Evolutionary conservation across 2,329 filamentous ascomycete species (phyloP), one percentile per base, ranked within the genome.

Genomic region (Xylariaceae sp.): DNA sequence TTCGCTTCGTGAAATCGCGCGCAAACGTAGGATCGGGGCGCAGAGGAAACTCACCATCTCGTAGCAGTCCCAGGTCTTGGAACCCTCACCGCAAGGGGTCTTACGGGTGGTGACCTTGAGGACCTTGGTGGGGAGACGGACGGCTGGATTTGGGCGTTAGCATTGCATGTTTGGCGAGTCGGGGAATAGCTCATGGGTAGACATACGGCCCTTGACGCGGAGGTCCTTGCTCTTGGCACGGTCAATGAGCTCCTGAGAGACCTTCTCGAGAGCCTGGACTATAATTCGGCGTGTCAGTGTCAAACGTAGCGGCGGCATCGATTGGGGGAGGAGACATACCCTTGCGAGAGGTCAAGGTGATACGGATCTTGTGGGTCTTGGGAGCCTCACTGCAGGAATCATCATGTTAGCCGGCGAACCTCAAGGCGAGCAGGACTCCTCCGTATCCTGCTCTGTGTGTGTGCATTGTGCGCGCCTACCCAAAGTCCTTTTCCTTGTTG

Each of bases 21-120:
- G 11, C 11, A 6, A 11, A n/a, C 17, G 11, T 30, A 45, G n/a
- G 11, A n/a, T 10, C 3, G 13, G 47, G 30, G 3, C 4, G 2
- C 4, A 1, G 4, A 30, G 23, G 5, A 1, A 1, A 55, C 61
- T 61, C 8, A 63, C 61, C 92, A 99, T 95, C 88, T 99, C 93
- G 80, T 84, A 99, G 79, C 85, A 88, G 79, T 97, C 94, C 94
- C 94, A 99, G 76, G 94, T 99, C 91, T 99, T 99, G 80, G 89
- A 95, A 82, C 94, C 94, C 87, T 99, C 94, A 89, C 94, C 94
- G 82, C 90, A 94, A 78, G 94, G 94, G 69, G 94, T 97, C 89
- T 99, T 99, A 76, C 94, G 89, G 84, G 94, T 96, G 77, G 90
- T 91, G 84, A 96, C 87, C 85, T 94, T 91, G 74, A 97, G 86